Conservation (phyloP, 345 rosid species). For the Linum tenue region DNA sequence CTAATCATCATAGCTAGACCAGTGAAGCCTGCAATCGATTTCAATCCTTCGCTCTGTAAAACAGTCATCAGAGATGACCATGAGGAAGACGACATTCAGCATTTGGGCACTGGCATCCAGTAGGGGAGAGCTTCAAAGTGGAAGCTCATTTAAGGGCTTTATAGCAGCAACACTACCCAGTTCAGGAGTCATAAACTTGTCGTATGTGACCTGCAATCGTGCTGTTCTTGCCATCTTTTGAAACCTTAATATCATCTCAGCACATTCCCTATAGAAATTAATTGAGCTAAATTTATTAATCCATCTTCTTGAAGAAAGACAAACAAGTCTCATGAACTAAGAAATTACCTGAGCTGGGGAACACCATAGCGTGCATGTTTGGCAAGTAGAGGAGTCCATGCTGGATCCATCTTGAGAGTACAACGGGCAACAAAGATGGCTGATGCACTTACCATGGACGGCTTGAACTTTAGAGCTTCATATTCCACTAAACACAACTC, state of each 20-base stretch:
- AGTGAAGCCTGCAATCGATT: no score
- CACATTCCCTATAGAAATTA: constrained; percentile 55
- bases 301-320: neutral
- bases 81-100: no score
- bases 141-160: neutral
- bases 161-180: neutral
- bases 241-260: constrained; percentile 62
- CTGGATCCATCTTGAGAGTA: constrained; percentile 52
- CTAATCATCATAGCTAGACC: no score
- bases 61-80: no score
- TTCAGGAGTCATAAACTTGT: neutral
- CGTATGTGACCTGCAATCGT: constrained; percentile 45
- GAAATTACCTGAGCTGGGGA: constrained; percentile 51
- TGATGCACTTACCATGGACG: constrained; percentile 84
- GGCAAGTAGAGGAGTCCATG: constrained; percentile 65
- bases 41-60: no score
- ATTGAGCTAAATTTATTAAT: neutral
- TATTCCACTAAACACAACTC: constrained; percentile 79
- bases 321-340: neutral
- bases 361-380: constrained; percentile 54
- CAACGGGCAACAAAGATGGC: constrained; percentile 73
- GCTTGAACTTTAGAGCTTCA: constrained; percentile 66
- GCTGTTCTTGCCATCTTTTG: constrained; percentile 58
- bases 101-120: no score
- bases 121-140: neutral